Evolutionary conservation across 495 filamentous ascomycete species (phyloP), one percentile per base, ranked within the genome.

Genomic region (Rusavskia elegans): DNA sequence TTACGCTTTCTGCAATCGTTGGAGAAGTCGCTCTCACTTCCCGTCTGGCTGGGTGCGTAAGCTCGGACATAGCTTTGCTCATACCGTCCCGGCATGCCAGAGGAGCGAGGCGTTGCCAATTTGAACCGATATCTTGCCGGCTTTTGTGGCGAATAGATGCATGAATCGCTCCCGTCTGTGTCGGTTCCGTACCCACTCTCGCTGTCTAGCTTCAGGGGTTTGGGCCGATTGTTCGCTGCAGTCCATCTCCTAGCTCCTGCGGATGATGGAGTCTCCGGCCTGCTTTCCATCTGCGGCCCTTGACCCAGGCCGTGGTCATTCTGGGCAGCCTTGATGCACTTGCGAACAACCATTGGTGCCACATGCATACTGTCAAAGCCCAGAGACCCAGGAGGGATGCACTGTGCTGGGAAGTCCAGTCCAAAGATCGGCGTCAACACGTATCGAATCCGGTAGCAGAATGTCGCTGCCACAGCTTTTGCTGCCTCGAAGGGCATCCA

Each of bases 401-500:
- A 98, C 36, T 77, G 67, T 0, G 68, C 66, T 2, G 85, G 80
- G 64, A 98, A 97, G 51, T 80, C 74, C 7, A 74, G 71, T 0
- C 92, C 92, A 62, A 98, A 98, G 50, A 98, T 68, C 16, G 89
- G 89, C 10, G 89, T 92, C 42, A 98, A 69, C 0, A 80, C 87
- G 53, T 79, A 78, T 23, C 90, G 81, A 57, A 98, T 95, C 14
- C 77, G 68, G 63, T 80, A 80, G 70, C 90, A 97, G 62, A 96
- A 95, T 2, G 83, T 95, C 6, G 85, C 74, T 56, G 87, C 86
- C 29, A 96, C 69, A 17, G 85, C 87, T 67, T 77, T 81, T 25
- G 92, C 92, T 37, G 84, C 86, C 37, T 79, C 68, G 58, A 80
- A 98, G 1, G 92, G 92, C 78, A 97, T 86, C 92, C 90, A 98